Conservation (phyloP, 2,329 filamentous ascomycete genomes). For the Xylariaceae sp. region DNA sequence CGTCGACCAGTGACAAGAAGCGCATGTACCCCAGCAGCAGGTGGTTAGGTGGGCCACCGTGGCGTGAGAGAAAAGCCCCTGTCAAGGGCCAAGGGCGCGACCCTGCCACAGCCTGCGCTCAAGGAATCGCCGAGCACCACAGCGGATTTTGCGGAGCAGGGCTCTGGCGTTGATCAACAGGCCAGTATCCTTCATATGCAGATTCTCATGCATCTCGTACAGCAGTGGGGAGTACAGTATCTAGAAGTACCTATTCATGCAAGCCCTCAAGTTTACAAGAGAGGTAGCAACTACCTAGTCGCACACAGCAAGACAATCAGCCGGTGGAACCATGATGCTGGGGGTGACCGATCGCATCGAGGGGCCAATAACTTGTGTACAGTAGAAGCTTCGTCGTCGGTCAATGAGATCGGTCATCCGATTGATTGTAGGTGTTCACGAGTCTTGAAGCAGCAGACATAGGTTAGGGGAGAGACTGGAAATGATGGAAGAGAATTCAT, state of each 20-base stretch:
- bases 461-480: not conserved
- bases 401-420: no score
- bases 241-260: not conserved
- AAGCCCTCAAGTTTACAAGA: not conserved
- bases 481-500: conserved; percentile 1
- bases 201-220: conserved; percentile 9
- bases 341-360: conserved; percentile 1
- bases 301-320: conserved; percentile 8
- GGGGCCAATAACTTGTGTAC: no score
- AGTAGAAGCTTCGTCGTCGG: no score
- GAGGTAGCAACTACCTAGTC: conserved; percentile 9
- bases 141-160: conserved; percentile 25
- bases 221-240: no score
- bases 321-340: conserved; percentile 1
- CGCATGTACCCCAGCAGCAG: conserved; percentile 24
- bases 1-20: conserved; percentile 20
- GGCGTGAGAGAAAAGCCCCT: conserved; percentile 29
- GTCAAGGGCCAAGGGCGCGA: conserved; percentile 18
- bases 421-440: not conserved
- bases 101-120: conserved; percentile 16
- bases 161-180: conserved; percentile 17
- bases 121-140: conserved; percentile 30
- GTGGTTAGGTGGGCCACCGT: conserved; percentile 18
- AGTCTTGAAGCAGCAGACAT: not conserved
- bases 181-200: conserved; percentile 12